Evolutionary conservation across 2,329 filamentous ascomycete species (phyloP).

Genomic region (Graphilbum sp.): DNA sequence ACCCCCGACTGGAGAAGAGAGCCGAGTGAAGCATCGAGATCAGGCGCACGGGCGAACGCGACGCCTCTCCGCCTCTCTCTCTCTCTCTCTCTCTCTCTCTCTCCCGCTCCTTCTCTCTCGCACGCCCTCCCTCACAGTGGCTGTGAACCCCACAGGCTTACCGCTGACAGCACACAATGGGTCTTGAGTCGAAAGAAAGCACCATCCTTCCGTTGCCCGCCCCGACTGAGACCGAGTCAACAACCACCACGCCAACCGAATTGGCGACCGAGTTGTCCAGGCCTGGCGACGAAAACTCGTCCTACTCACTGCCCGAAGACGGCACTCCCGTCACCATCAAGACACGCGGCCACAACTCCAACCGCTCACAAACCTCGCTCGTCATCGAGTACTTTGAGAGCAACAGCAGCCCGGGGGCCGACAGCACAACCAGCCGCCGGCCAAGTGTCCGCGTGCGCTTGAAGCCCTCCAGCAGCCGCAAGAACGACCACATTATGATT

Average conservation of each 20-base stretch:
- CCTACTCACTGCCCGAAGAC: conserved; percentile 70
- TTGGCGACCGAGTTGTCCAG: conserved; percentile 53
- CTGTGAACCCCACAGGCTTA: background rate
- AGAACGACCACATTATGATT: conserved; percentile 69
- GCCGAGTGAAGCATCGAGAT: too few relatives aligned
- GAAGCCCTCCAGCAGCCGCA: conserved; percentile 57
- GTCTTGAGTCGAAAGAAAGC: conserved; percentile 31
- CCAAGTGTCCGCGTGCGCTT: conserved; percentile 69
- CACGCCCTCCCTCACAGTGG: background rate
- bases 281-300: conserved; percentile 52
- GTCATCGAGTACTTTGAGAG: conserved; percentile 93
- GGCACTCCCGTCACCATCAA: conserved; percentile 84
- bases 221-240: conserved; percentile 55
- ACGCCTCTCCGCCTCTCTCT: background rate
- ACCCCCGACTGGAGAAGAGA: too few relatives aligned
- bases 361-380: conserved; percentile 69
- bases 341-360: conserved; percentile 46
- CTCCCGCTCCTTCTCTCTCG: conserved; percentile 1
- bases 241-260: conserved; percentile 28
- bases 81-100: conserved; percentile 1
- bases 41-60: too few relatives aligned
- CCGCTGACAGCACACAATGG: conserved; percentile 10
- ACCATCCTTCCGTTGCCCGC: conserved; percentile 52
- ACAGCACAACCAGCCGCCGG: conserved; percentile 45
- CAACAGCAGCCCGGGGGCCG: conserved; percentile 40